A percentile compares a stretch with the other conserved stretches of the same genome.
Evolutionary conservation across 371 early-diverging fungal species (phyloP).

Genomic region (Haplosporangium sp.): DNA sequence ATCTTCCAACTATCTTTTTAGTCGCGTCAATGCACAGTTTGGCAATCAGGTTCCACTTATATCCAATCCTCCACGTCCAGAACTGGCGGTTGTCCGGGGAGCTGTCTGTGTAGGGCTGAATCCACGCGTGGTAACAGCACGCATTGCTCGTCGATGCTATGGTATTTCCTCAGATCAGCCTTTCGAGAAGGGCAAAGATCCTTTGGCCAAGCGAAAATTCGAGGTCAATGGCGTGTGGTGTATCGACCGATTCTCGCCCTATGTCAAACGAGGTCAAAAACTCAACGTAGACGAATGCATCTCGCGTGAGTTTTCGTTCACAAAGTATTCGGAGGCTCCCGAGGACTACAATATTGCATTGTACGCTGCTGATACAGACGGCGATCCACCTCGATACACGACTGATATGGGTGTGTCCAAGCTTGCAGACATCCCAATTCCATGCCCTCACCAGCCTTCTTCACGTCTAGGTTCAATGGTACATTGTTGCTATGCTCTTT

Average conservation of each 20-base stretch:
- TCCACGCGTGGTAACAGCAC: constrained; percentile 62
- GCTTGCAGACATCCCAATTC: constrained; percentile 58
- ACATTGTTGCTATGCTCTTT: neutral
- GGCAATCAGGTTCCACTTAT: constrained; percentile 48
- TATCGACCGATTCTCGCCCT: constrained; percentile 63
- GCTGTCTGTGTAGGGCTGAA: constrained; percentile 63
- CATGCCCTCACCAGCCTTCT: constrained; percentile 34
- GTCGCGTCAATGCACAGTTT: constrained; percentile 53
- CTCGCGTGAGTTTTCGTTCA: constrained; percentile 53
- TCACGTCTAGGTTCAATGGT: constrained; percentile 39
- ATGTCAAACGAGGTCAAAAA: constrained; percentile 67
- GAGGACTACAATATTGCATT: constrained; percentile 51
- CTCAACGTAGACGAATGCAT: constrained; percentile 68
- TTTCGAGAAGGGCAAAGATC: constrained; percentile 58
- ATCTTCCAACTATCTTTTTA: constrained; percentile 60
- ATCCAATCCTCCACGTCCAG: constrained; percentile 51
- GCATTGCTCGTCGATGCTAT: constrained; percentile 69
- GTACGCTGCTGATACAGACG: constrained; percentile 57
- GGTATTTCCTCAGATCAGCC: constrained; percentile 71
- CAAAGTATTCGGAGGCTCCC: constrained; percentile 38
- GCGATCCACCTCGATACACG: constrained; percentile 57
- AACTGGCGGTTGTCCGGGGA: constrained; percentile 48
- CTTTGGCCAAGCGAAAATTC: constrained; percentile 44
- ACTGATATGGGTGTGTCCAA: constrained; percentile 59
- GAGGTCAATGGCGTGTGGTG: constrained; percentile 52